A percentile compares a stretch with the other conserved stretches of the same genome.
Conservation (phyloP, 768 basidiomycete genomes). For the Naganishia vishniacii region DNA sequence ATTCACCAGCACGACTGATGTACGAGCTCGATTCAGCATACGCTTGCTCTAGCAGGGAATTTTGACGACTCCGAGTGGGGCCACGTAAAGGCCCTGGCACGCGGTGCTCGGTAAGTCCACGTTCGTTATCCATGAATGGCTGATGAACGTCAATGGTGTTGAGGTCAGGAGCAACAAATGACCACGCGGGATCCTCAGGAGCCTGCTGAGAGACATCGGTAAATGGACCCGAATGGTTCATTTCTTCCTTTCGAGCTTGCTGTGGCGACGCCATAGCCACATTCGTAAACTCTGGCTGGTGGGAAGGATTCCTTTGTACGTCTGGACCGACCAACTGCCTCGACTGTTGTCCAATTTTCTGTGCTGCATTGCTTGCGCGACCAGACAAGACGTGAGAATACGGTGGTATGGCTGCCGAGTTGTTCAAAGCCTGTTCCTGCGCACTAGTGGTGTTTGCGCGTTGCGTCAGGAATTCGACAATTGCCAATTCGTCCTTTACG, state of each 20-base stretch:
- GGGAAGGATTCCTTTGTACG: conserved; percentile 12
- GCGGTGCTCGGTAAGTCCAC: conserved; percentile 2
- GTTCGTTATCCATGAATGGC: conserved; percentile 36
- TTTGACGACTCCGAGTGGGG: conserved; percentile 15
- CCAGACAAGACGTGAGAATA: conserved; percentile 18
- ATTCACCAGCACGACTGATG: not conserved
- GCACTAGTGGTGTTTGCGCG: conserved; percentile 35
- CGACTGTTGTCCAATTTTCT: conserved; percentile 32
- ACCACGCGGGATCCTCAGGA: conserved; percentile 37
- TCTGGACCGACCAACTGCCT: conserved; percentile 29
- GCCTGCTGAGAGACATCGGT: not conserved
- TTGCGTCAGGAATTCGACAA: conserved; percentile 49
- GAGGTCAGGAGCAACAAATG: conserved; percentile 45
- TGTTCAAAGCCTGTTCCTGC: conserved; percentile 16
- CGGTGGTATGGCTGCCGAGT: conserved; percentile 20
- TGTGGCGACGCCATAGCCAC: not conserved
- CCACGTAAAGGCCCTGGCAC: conserved; percentile 8
- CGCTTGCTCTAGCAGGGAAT: not conserved
- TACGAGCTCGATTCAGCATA: not conserved
- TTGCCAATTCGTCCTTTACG: conserved; percentile 50
- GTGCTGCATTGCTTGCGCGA: conserved; percentile 10
- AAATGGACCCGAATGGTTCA: not conserved
- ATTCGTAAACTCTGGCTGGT: not conserved
- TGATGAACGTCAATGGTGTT: conserved; percentile 46
- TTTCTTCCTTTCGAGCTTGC: conserved; percentile 16